These are phyloP conservation scores for Begonia loranthoides DNA, from an alignment of 306 rosid genomes.

Conservation along the genomic window DNA sequence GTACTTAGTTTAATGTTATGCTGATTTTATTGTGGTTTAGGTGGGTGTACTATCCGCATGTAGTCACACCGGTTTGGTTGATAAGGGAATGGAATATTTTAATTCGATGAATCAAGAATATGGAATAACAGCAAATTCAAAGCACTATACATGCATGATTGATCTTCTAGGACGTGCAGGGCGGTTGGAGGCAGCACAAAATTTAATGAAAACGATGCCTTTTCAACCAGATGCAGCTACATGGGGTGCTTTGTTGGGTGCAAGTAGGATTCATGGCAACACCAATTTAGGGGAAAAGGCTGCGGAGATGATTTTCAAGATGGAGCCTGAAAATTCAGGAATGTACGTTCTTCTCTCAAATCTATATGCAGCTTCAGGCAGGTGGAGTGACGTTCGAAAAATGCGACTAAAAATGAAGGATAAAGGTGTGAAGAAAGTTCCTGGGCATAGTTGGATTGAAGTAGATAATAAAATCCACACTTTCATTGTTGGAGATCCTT, in stretches of 20 bases:
- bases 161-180: conserved; percentile 92
- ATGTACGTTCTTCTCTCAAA: conserved; percentile 87
- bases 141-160: conserved; percentile 70
- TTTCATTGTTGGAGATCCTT: conserved; percentile 56
- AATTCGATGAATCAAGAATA: conserved; percentile 48
- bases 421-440: conserved; percentile 58
- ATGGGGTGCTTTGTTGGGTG: conserved; percentile 84
- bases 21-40: conserved; percentile 24
- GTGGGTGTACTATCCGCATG: conserved; percentile 79
- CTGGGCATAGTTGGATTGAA: conserved; percentile 88
- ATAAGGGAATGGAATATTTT: conserved; percentile 51
- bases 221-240: conserved; percentile 66
- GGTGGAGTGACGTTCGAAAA: conserved; percentile 66
- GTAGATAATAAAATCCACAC: conserved; percentile 59
- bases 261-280: conserved; percentile 72
- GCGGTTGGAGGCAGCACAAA: conserved; percentile 54
- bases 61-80: conserved; percentile 61
- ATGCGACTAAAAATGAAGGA: conserved; percentile 69
- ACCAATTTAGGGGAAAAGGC: conserved; percentile 70
- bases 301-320: conserved; percentile 59
- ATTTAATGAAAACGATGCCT: conserved; percentile 60
- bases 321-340: conserved; percentile 78
- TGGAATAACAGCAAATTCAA: conserved; percentile 39
- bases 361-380: conserved; percentile 77
- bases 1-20: conserved; percentile 2